Conservation (phyloP, 257 asterid species). For the Solanum pimpinellifolium region DNA sequence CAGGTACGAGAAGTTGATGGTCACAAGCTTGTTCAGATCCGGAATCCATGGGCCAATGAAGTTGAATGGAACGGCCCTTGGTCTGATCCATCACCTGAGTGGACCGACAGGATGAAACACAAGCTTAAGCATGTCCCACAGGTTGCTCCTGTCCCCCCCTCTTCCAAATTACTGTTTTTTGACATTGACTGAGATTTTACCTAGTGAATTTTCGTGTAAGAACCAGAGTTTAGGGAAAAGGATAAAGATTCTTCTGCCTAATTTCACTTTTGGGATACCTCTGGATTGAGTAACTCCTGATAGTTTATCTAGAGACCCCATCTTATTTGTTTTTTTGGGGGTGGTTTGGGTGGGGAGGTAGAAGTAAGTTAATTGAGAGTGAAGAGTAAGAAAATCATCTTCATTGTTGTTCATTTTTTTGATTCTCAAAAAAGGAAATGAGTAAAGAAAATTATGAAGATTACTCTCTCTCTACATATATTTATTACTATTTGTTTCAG, state of each 20-base stretch:
- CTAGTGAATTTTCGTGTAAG: neutral
- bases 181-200: neutral
- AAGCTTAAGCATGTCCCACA: conserved; percentile 89
- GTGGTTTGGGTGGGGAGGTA: neutral
- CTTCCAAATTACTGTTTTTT: neutral
- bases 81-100: conserved; percentile 95
- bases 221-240: neutral
- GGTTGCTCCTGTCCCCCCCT: conserved; percentile 21
- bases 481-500: too few relatives aligned
- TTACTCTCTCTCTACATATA: too few relatives aligned
- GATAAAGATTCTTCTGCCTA: neutral
- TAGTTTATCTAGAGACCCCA: neutral
- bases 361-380: neutral
- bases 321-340: neutral
- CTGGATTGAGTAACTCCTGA: neutral
- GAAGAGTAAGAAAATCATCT: too few relatives aligned
- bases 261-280: neutral
- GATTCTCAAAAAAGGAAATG: too few relatives aligned
- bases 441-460: too few relatives aligned
- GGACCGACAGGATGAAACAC: conserved; percentile 98
- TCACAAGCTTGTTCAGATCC: conserved; percentile 91
- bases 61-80: conserved; percentile 99
- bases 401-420: too few relatives aligned
- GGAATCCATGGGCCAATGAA: conserved; percentile 99
- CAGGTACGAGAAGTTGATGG: conserved; percentile 87